Conservation (phyloP, 768 basidiomycete genomes). For the Tricholoma saponaceum region DNA sequence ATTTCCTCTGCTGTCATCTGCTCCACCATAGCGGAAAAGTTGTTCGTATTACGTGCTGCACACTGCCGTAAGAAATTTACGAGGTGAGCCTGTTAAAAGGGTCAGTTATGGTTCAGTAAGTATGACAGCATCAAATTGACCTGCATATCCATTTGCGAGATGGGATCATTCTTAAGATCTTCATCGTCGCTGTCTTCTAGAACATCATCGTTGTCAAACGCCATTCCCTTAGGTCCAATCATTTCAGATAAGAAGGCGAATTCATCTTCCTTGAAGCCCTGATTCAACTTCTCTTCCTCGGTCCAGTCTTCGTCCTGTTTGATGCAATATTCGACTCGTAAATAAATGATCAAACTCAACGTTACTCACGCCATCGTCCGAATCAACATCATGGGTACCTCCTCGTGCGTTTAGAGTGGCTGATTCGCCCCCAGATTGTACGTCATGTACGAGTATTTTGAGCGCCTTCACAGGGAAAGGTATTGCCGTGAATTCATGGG, state of each 20-base stretch:
- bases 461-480: slow-evolving; percentile 90
- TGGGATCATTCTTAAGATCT: slow-evolving; percentile 81
- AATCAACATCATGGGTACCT: slow-evolving; percentile 52
- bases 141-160: slow-evolving; percentile 84
- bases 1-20: slow-evolving; percentile 71
- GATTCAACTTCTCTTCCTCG: slow-evolving; percentile 72
- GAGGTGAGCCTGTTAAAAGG: slow-evolving; percentile 53
- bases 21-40: slow-evolving; percentile 60
- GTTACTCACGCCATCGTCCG: slow-evolving; percentile 69
- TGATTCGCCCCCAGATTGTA: slow-evolving; percentile 75
- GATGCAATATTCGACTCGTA: slow-evolving; percentile 4
- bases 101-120: neutral
- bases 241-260: slow-evolving; percentile 82
- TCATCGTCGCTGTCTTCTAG: slow-evolving; percentile 77
- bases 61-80: slow-evolving; percentile 67
- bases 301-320: slow-evolving; percentile 87
- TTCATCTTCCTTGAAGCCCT: slow-evolving; percentile 65
- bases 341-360: neutral
- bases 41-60: slow-evolving; percentile 54
- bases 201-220: slow-evolving; percentile 77
- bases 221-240: slow-evolving; percentile 67
- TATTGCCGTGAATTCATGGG: slow-evolving; percentile 81
- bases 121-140: slow-evolving; percentile 22
- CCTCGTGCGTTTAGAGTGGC: slow-evolving; percentile 58
- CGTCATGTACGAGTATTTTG: slow-evolving; percentile 82